These are phyloP conservation scores for Boletus rubroflammeus DNA, from an alignment of 768 basidiomycete genomes.

Conservation along the genomic window DNA sequence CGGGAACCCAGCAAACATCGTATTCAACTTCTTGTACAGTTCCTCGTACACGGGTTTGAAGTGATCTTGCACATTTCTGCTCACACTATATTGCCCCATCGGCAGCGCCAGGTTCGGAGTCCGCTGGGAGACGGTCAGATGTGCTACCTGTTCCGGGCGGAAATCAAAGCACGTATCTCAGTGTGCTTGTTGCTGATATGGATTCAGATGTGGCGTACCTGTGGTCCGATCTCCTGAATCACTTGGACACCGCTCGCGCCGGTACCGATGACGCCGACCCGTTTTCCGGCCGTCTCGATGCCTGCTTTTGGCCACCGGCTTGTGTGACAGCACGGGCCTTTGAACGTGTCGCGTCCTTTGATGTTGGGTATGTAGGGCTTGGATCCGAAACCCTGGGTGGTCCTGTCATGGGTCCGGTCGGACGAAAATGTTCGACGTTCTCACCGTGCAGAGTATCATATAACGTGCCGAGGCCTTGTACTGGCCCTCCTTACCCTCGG, in stretches of 20 bases:
- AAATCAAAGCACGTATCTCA: background rate
- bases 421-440: background rate
- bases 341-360: constrained; percentile 9
- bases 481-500: constrained; percentile 1
- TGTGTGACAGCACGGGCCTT: constrained; percentile 9
- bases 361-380: constrained; percentile 14
- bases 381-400: background rate
- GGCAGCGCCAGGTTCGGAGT: constrained; percentile 15
- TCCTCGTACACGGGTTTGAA: constrained; percentile 13
- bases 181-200: background rate
- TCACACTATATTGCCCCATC: constrained; percentile 4
- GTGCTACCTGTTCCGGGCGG: background rate
- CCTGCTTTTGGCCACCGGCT: constrained; percentile 12
- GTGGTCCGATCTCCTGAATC: constrained; percentile 11
- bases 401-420: background rate
- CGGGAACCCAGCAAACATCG: background rate
- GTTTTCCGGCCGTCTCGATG: constrained; percentile 3
- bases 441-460: constrained; percentile 11
- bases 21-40: background rate
- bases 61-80: constrained; percentile 3
- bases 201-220: background rate
- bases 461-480: constrained; percentile 4
- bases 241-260: constrained; percentile 15
- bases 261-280: constrained; percentile 13
- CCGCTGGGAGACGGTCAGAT: constrained; percentile 16